Percentiles rank a stretch among this genome's conserved stretches.
phyloP scores from a whole-genome alignment of 805 yeast species.

The Debaryomyces prosopidis region DNA sequence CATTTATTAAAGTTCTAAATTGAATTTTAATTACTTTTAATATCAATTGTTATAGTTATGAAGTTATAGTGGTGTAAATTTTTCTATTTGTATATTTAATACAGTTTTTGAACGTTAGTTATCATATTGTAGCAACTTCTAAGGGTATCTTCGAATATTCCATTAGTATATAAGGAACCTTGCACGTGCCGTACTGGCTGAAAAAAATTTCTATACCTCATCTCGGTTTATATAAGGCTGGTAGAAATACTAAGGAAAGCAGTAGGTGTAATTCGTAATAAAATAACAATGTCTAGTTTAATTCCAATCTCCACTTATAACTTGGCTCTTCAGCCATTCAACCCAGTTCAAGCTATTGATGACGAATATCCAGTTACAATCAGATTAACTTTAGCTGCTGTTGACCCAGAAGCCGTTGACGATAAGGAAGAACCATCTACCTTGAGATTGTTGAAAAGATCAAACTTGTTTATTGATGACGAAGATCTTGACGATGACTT shows the following conservation, averaged over 20 bases:
- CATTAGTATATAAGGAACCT: neutral
- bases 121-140: neutral
- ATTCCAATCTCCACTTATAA: constrained; percentile 86
- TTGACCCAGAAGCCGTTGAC: constrained; percentile 87
- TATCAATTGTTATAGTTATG: constrained; percentile 11
- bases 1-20: constrained; percentile 94
- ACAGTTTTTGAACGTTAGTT: constrained; percentile 13
- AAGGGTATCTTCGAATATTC: no score
- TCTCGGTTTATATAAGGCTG: constrained; percentile 6
- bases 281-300: constrained; percentile 58
- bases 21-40: constrained; percentile 8
- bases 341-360: constrained; percentile 84
- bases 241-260: neutral
- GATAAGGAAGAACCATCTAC: constrained; percentile 84
- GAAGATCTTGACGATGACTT: constrained; percentile 42
- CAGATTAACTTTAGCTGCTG: constrained; percentile 91
- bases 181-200: neutral
- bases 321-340: constrained; percentile 82
- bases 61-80: constrained; percentile 15
- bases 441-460: constrained; percentile 80
- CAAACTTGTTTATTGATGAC: constrained; percentile 42
- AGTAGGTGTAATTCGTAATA: constrained; percentile 7
- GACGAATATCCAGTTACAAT: constrained; percentile 87
- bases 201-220: constrained; percentile 8
- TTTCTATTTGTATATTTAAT: constrained; percentile 33